phyloP scores from a whole-genome alignment of 75 land plant species.

The Pinus taeda region DNA sequence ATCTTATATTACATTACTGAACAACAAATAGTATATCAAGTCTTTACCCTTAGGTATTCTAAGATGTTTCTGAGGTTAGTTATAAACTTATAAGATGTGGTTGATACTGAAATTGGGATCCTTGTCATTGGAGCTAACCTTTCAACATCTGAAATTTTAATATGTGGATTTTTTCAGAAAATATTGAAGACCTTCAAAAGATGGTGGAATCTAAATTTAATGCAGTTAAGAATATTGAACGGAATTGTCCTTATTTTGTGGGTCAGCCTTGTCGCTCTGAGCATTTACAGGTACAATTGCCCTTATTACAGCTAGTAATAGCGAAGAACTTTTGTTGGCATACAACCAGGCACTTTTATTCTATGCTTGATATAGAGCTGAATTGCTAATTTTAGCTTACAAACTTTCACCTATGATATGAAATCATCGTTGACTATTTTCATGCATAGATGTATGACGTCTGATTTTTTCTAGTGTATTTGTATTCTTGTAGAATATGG shows the following conservation, averaged over 20 bases:
- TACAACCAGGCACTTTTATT: neutral
- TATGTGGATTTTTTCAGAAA: slow-evolving; percentile 34
- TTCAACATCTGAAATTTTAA: neutral
- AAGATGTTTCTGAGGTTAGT: neutral
- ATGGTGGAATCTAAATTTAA: slow-evolving; percentile 63
- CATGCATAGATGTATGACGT: neutral
- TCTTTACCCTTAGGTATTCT: neutral
- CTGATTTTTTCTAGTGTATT: slow-evolving; percentile 9
- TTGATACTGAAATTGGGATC: neutral
- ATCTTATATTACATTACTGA: too few species aligned
- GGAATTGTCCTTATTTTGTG: slow-evolving; percentile 31
- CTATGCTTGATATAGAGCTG: neutral
- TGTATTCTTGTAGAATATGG: slow-evolving; percentile 41
- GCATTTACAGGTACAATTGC: slow-evolving; percentile 68
- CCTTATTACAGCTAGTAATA: neutral
- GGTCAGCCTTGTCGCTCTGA: slow-evolving; percentile 82
- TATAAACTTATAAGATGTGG: neutral
- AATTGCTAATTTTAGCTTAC: neutral
- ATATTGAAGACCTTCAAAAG: slow-evolving; percentile 61
- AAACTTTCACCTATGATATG: neutral
- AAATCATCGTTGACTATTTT: neutral
- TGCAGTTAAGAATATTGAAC: slow-evolving; percentile 51
- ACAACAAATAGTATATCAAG: too few species aligned
- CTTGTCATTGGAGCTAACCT: neutral
- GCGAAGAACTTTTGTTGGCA: neutral